Evolutionary conservation across 1,284 basidiomycete genomes (phyloP).

Genomic region (Melampsora abietis-canadensis): DNA sequence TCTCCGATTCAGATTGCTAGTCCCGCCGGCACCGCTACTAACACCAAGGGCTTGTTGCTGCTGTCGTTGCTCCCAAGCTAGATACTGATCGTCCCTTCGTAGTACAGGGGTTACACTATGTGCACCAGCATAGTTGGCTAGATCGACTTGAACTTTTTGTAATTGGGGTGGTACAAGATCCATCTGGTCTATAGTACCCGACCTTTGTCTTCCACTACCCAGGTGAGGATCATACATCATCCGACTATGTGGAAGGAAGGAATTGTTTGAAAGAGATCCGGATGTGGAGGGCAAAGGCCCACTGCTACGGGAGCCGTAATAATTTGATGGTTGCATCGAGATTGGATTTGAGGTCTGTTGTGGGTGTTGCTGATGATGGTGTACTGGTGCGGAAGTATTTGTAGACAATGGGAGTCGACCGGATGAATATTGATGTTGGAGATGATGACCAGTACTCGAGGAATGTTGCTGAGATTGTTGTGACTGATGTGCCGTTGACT

Average conservation of each 20-base stretch:
- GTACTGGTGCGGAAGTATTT: constrained; percentile 13
- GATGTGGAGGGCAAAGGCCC: constrained; percentile 35
- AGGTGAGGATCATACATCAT: constrained; percentile 31
- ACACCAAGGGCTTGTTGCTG: constrained; percentile 36
- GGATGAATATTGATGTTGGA: constrained; percentile 46
- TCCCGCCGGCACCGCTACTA: constrained; percentile 66
- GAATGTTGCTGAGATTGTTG: constrained; percentile 46
- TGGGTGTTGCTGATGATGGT: constrained; percentile 26
- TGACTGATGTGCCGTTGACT: constrained; percentile 54
- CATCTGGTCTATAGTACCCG: constrained; percentile 80
- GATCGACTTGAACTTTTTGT: constrained; percentile 53
- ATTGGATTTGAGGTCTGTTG: background rate
- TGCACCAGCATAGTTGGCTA: constrained; percentile 45
- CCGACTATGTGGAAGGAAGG: constrained; percentile 39
- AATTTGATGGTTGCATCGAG: constrained; percentile 18
- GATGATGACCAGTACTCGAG: constrained; percentile 47
- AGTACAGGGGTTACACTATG: constrained; percentile 50
- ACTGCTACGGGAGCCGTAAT: constrained; percentile 29
- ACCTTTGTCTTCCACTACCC: constrained; percentile 59
- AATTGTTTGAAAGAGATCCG: constrained; percentile 29
- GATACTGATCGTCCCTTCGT: constrained; percentile 50
- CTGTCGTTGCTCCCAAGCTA: constrained; percentile 62
- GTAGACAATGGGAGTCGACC: constrained; percentile 33
- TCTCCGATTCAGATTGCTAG: constrained; percentile 67
- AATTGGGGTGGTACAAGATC: constrained; percentile 87